phyloP scores from a whole-genome alignment of 2,329 filamentous ascomycete species.

The Aureobasidium sp. region DNA sequence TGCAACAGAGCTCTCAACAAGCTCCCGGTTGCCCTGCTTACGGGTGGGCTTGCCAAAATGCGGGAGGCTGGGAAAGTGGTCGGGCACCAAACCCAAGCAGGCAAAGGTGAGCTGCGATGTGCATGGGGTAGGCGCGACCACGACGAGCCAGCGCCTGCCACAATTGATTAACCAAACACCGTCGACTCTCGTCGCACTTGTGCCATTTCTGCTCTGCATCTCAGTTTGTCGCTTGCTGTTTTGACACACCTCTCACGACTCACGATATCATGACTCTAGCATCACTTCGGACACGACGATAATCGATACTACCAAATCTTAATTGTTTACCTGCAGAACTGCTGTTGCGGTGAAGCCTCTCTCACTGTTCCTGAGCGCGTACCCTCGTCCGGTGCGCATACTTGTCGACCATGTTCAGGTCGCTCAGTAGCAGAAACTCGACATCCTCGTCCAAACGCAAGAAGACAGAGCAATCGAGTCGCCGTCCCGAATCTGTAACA shows the following conservation, averaged over 20 bases:
- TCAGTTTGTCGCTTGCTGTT: background rate
- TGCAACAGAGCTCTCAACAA: background rate
- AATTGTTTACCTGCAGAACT: background rate
- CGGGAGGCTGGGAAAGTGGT: conserved; percentile 10
- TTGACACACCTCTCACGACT: background rate
- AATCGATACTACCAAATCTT: background rate
- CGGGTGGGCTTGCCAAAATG: conserved; percentile 8
- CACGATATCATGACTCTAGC: conserved; percentile 9
- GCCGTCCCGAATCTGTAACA: conserved; percentile 30
- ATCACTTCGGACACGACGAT: background rate
- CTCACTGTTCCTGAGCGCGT: background rate
- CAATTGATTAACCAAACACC: conserved; percentile 9
- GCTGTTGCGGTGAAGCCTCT: conserved; percentile 11
- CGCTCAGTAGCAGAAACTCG: conserved; percentile 26
- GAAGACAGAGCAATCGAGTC: conserved; percentile 25
- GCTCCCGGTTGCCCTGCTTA: conserved; percentile 12
- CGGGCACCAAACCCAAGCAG: conserved; percentile 13
- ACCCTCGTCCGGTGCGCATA: background rate
- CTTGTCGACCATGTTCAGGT: conserved; percentile 17
- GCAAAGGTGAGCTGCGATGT: conserved; percentile 7
- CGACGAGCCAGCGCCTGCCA: conserved; percentile 11
- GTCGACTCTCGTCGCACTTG: conserved; percentile 5
- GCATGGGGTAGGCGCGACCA: conserved; percentile 7
- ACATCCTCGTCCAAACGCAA: conserved; percentile 20
- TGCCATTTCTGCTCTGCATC: background rate